phyloP scores from a whole-genome alignment of 495 filamentous ascomycete species.

The Cudoniella acicularis region DNA sequence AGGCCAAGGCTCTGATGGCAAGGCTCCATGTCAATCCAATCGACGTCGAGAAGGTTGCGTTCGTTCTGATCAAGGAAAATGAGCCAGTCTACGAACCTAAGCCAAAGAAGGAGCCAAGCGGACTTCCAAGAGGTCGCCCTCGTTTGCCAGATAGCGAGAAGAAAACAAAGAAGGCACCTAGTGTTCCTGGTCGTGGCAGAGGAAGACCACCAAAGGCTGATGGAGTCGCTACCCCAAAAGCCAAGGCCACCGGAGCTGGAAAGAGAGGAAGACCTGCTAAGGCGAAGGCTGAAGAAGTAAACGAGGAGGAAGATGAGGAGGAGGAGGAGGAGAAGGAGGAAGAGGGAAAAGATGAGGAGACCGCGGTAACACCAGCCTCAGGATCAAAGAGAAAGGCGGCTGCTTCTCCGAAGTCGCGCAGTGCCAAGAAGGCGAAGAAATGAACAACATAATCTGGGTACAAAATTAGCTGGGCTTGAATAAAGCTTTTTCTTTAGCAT shows the following conservation, averaged over 20 bases:
- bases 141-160: slow-evolving; percentile 19
- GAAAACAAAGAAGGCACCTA: slow-evolving; percentile 13
- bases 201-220: slow-evolving; percentile 3
- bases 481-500: not conserved
- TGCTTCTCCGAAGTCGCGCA: not conserved
- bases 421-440: slow-evolving; percentile 13
- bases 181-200: slow-evolving; percentile 18
- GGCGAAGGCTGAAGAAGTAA: not conserved
- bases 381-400: too few relatives aligned
- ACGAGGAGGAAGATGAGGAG: not conserved
- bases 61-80: slow-evolving; percentile 48
- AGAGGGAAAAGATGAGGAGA: not conserved
- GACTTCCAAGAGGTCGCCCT: slow-evolving; percentile 20
- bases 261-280: slow-evolving; percentile 6
- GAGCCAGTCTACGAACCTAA: slow-evolving; percentile 18
- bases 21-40: slow-evolving; percentile 51
- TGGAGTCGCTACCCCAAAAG: not conserved
- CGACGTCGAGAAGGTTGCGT: slow-evolving; percentile 67
- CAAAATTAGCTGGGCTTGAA: too few relatives aligned
- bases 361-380: not conserved
- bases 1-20: slow-evolving; percentile 39
- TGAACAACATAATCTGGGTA: too few relatives aligned
- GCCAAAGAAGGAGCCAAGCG: slow-evolving; percentile 13
- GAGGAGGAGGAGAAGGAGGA: not conserved
- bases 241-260: not conserved